Conservation (phyloP, 2,329 filamentous ascomycete genomes). For the Lojkania enalia region DNA sequence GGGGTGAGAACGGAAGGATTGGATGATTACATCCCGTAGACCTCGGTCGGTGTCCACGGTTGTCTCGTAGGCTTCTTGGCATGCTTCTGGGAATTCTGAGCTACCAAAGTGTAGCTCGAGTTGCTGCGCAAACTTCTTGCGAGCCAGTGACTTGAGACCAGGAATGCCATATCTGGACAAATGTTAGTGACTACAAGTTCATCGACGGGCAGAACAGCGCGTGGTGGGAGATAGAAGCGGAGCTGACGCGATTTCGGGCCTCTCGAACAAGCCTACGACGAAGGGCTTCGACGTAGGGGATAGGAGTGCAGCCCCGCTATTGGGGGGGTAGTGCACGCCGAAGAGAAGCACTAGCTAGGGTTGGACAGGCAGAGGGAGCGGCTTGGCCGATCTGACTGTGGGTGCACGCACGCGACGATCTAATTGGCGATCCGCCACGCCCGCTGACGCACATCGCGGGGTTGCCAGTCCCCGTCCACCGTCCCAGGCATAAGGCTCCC, state of each 20-base stretch:
- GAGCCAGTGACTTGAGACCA: conserved; percentile 51
- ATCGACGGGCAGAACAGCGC: background rate
- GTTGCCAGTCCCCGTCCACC: conserved; percentile 30
- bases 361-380: conserved; percentile 7
- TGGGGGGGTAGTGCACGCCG: too few species aligned
- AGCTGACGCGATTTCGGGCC: conserved; percentile 24
- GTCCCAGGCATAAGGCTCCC: conserved; percentile 12
- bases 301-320: too few species aligned
- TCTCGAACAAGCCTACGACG: conserved; percentile 2
- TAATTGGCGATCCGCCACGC: conserved; percentile 29
- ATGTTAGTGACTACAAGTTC: conserved; percentile 27
- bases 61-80: conserved; percentile 53
- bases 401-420: conserved; percentile 12
- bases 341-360: conserved; percentile 11
- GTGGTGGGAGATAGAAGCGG: conserved; percentile 6
- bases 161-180: conserved; percentile 50
- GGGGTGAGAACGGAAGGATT: conserved; percentile 52
- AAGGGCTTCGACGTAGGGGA: too few species aligned
- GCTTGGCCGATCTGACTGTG: conserved; percentile 15
- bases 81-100: conserved; percentile 52
- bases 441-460: conserved; percentile 36
- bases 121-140: conserved; percentile 52
- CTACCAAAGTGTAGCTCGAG: conserved; percentile 49
- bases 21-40: conserved; percentile 52
- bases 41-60: conserved; percentile 56